Conservation (phyloP, 2,329 filamentous ascomycete genomes). For the Hawksworthiomyces lignivorus region DNA sequence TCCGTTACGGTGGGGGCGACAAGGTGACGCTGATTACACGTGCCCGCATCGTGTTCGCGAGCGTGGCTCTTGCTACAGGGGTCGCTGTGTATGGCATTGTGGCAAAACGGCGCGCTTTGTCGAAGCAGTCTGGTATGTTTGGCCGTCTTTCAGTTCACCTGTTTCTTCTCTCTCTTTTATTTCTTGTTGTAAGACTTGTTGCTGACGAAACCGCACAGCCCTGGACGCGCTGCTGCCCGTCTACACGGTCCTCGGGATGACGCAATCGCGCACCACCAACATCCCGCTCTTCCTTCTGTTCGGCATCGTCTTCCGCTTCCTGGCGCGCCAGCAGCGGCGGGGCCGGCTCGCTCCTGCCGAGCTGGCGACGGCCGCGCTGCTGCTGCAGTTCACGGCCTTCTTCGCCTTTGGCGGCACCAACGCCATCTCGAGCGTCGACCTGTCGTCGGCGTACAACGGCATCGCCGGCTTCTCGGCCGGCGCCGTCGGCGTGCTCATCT, state of each 20-base stretch:
- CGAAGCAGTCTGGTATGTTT: too few relatives aligned
- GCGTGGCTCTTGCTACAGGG: constrained; percentile 31
- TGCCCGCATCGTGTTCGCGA: constrained; percentile 43
- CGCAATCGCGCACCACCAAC: constrained; percentile 78
- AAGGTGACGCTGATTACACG: constrained; percentile 39
- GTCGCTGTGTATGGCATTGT: constrained; percentile 34
- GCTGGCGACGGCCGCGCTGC: constrained; percentile 61
- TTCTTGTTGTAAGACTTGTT: not conserved
- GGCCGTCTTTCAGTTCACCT: not conserved
- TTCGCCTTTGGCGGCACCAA: constrained; percentile 90
- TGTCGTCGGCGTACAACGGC: constrained; percentile 93
- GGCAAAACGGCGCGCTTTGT: constrained; percentile 20
- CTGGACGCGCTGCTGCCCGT: constrained; percentile 56
- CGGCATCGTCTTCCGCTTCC: constrained; percentile 46
- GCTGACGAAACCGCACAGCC: not conserved
- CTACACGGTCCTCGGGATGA: constrained; percentile 71
- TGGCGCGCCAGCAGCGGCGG: constrained; percentile 23
- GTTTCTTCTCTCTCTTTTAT: constrained; percentile 14
- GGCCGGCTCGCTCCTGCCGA: constrained; percentile 43
- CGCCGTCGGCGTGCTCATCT: constrained; percentile 77
- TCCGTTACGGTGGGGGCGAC: constrained; percentile 25
- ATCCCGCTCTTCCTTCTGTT: constrained; percentile 78
- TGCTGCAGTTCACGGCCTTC: constrained; percentile 76
- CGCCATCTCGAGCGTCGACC: constrained; percentile 88
- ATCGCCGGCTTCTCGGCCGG: constrained; percentile 70